Evolutionary conservation across 2,329 filamentous ascomycete species (phyloP).

Genomic region (Pseudogymnoascus sp.): DNA sequence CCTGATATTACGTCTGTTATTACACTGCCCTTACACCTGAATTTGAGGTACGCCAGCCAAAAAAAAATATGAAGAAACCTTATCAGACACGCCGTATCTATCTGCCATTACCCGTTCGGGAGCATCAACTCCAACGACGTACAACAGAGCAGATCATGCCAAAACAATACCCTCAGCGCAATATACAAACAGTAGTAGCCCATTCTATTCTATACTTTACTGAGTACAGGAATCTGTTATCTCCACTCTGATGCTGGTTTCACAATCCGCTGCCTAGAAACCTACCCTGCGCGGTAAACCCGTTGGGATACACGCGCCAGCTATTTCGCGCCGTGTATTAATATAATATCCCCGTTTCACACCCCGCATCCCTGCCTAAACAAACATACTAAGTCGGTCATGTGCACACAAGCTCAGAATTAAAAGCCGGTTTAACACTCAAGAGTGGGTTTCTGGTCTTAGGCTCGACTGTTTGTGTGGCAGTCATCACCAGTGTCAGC

Average conservation of each 20-base stretch:
- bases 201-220: background rate
- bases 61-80: background rate
- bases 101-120: background rate
- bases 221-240: background rate
- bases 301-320: background rate
- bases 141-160: background rate
- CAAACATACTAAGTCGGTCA: background rate
- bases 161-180: background rate
- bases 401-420: slow-evolving; percentile 7
- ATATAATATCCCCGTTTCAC: slow-evolving; percentile 1
- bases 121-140: background rate
- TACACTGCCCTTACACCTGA: background rate
- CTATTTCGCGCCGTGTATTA: background rate
- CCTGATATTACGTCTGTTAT: background rate
- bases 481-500: background rate
- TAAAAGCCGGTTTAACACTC: background rate
- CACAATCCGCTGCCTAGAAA: background rate
- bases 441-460: background rate
- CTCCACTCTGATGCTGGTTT: background rate
- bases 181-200: background rate
- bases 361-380: slow-evolving; percentile 4
- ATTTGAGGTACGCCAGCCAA: too few species aligned
- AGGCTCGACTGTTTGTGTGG: background rate
- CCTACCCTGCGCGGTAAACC: background rate
- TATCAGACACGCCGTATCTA: background rate